Base-by-base conservation (phyloP, 345 rosid species). In the Pugionium dolabratum region DNA sequence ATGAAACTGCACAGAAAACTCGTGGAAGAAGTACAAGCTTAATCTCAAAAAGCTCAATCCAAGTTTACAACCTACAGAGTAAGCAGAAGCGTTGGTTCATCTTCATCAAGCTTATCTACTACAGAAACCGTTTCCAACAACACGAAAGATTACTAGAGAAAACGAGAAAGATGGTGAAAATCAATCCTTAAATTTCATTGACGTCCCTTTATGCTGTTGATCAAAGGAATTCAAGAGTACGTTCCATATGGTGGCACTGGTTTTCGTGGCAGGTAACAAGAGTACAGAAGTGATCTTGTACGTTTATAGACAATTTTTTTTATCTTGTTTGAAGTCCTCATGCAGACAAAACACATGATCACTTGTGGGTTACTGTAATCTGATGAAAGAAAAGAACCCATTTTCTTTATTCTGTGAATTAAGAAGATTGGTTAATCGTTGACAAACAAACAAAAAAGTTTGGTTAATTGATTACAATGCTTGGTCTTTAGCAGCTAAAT, bases 1-100 rank as follows among this genome's bases (percentile, higher is more conserved):
- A 82, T 85, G 93, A 90, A 86, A 76, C 85, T 91, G 56, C 73
- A 88, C 3, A 83, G 59, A 67, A 86, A 79, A 71, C 83, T 91
- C 32, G 89, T 89, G 0, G 96, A 91, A 74, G 85, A 82, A 57
- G 94, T 91, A 30, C 81, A 82, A 65, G 53, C 53, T 66, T 62
- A 59, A 8, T 79, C 89, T 9, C 59, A 54, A 3, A 52, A 54
- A 2, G 59, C n/a, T 7, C 72, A 62, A 59, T 26, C 79, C 6
- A 82, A 69, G 65, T 59, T 59, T 63, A 61, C 41, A 10, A 64
- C 11, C 2, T 80, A 73, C 32, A 77, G 86, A 33, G 72, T 43
- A 71, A 41, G 73, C 4, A 58, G 60, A 9, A 54, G 79, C 35
- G 60, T 55, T 29, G 54, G 36, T 35, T 66, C 34, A 30, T 57